Percentiles rank a stretch among this genome's conserved stretches.
Conservation (phyloP, 139 green algal genomes). For the Raphidocelis subcapitata region DNA sequence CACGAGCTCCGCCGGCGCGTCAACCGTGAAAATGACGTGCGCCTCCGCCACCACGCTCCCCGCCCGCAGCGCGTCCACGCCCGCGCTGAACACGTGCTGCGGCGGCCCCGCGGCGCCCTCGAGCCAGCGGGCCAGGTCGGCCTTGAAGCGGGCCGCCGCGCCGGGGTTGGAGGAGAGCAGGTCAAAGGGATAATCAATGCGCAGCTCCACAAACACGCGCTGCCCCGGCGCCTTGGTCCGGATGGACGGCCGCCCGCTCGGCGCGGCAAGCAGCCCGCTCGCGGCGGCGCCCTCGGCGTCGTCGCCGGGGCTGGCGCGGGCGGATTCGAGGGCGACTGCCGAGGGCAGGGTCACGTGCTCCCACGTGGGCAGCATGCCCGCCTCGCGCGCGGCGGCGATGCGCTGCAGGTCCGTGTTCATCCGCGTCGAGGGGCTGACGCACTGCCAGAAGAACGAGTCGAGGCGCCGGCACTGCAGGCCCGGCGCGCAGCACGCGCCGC, state of each 20-base stretch:
- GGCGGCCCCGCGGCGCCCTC: neutral
- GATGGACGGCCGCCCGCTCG: neutral
- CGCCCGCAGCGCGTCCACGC: too few species aligned
- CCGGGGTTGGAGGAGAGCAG: neutral
- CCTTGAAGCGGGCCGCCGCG: conserved; percentile 3
- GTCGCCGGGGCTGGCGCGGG: too few species aligned
- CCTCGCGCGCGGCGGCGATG: neutral
- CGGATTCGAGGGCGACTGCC: too few species aligned
- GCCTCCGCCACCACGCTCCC: too few species aligned
- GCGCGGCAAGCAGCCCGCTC: too few species aligned
- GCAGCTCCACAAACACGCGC: neutral
- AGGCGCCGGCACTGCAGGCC: neutral
- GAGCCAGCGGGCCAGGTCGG: conserved; percentile 2
- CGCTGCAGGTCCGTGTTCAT: neutral
- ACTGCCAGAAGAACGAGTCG: conserved; percentile 1
- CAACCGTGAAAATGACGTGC: too few species aligned
- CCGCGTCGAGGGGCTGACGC: neutral
- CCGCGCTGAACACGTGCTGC: too few species aligned
- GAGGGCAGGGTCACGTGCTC: too few species aligned
- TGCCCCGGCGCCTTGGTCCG: neutral
- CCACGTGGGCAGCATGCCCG: too few species aligned
- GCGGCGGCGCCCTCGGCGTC: too few species aligned
- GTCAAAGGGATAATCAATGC: conserved; percentile 9
- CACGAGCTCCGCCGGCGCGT: too few species aligned
- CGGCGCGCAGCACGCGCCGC: conserved; percentile 1